Conservation (phyloP, 2,329 filamentous ascomycete genomes). For the Tolypocladium tundrense region DNA sequence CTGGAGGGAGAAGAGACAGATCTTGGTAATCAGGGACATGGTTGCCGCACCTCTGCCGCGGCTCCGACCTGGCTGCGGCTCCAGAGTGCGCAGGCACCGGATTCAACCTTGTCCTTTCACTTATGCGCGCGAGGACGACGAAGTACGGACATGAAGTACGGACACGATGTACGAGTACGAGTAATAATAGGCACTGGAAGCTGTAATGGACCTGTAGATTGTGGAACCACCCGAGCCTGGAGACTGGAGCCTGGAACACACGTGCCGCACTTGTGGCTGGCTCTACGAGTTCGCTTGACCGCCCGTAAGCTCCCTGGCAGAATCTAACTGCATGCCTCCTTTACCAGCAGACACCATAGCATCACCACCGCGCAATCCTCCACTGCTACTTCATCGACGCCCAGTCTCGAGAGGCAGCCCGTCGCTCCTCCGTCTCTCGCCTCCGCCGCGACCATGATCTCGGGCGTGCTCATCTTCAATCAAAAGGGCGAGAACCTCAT, state of each 20-base stretch:
- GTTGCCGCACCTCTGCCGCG: too few relatives aligned
- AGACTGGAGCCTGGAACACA: background rate
- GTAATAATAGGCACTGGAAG: too few relatives aligned
- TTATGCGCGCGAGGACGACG: too few relatives aligned
- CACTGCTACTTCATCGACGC: background rate
- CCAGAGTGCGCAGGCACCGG: too few relatives aligned
- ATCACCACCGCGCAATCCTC: background rate
- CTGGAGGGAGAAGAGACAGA: too few relatives aligned
- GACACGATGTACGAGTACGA: too few relatives aligned
- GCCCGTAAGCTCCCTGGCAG: slow-evolving; percentile 2
- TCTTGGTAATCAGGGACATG: too few relatives aligned
- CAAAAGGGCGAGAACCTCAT: slow-evolving; percentile 99
- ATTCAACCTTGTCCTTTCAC: too few relatives aligned
- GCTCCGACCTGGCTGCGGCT: too few relatives aligned
- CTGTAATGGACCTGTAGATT: too few relatives aligned
- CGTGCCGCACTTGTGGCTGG: background rate
- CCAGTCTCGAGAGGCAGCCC: background rate
- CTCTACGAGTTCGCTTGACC: background rate
- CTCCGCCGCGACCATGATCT: slow-evolving; percentile 61
- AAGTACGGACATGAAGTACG: too few relatives aligned
- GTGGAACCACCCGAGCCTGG: too few relatives aligned
- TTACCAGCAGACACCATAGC: background rate
- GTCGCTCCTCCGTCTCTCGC: background rate
- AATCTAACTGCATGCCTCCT: background rate
- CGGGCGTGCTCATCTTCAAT: slow-evolving; percentile 95